Evolutionary conservation across 2,329 filamentous ascomycete species (phyloP).

Genomic region (Myriosclerotinia curreyana): DNA sequence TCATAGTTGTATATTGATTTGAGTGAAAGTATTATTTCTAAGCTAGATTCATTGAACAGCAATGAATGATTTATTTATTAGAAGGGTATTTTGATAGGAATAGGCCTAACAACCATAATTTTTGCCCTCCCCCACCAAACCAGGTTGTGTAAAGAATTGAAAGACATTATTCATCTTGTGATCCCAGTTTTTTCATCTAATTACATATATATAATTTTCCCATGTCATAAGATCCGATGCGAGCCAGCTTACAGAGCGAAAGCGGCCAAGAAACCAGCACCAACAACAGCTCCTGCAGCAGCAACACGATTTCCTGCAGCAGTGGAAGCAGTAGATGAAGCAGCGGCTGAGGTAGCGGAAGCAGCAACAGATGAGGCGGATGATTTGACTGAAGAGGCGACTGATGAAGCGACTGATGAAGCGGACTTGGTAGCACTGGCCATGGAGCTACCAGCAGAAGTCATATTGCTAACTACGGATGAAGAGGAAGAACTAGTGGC

Average conservation of each 20-base stretch:
- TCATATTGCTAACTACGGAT: background rate
- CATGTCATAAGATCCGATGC: background rate
- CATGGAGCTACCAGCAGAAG: slow-evolving; percentile 11
- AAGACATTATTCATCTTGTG: background rate
- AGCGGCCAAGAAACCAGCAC: slow-evolving; percentile 29
- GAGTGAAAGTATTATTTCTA: background rate
- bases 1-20: background rate
- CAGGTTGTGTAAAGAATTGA: slow-evolving; percentile 4
- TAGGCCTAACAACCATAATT: background rate
- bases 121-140: background rate
- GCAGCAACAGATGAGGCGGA: background rate
- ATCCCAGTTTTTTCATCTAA: background rate
- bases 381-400: background rate
- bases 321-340: slow-evolving; percentile 9
- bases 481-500: background rate
- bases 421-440: background rate
- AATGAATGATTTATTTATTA: slow-evolving; percentile 8
- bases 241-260: slow-evolving; percentile 27
- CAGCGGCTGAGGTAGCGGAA: background rate
- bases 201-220: background rate
- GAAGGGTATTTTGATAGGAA: background rate
- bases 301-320: slow-evolving; percentile 19
- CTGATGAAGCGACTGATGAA: background rate
- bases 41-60: background rate
- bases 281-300: slow-evolving; percentile 24